Evolutionary conservation across 2,329 filamentous ascomycete species (phyloP).

Genomic region (Monascus ruber): DNA sequence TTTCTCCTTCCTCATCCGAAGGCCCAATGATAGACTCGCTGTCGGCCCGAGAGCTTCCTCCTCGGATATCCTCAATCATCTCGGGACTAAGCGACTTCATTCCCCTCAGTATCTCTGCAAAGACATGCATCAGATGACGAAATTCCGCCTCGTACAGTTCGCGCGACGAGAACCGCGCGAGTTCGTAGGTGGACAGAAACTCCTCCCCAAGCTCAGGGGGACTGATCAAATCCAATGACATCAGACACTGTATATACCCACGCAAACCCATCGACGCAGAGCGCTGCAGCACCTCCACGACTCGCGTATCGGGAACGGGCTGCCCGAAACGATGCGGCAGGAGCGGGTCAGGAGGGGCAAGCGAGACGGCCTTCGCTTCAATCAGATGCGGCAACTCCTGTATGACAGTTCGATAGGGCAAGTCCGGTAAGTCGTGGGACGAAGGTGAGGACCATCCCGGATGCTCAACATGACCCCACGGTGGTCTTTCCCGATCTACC

Average conservation of each 20-base stretch:
- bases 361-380: slow-evolving; percentile 82
- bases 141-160: slow-evolving; percentile 62
- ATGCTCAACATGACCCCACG: slow-evolving; percentile 78
- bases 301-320: slow-evolving; percentile 49
- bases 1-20: slow-evolving; percentile 29
- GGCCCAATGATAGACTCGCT: slow-evolving; percentile 26
- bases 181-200: slow-evolving; percentile 71
- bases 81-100: slow-evolving; percentile 56
- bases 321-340: slow-evolving; percentile 26
- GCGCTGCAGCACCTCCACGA: slow-evolving; percentile 61
- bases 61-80: slow-evolving; percentile 34
- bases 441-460: slow-evolving; percentile 78
- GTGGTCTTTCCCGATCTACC: slow-evolving; percentile 37
- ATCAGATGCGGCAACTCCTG: slow-evolving; percentile 78
- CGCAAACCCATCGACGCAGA: slow-evolving; percentile 61
- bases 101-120: slow-evolving; percentile 64
- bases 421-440: slow-evolving; percentile 59
- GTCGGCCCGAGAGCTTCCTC: slow-evolving; percentile 11
- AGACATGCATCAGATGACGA: slow-evolving; percentile 67
- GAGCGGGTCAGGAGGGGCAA: slow-evolving; percentile 53
- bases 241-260: slow-evolving; percentile 65
- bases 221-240: slow-evolving; percentile 52
- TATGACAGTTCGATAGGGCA: slow-evolving; percentile 76
- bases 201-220: slow-evolving; percentile 37
- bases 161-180: slow-evolving; percentile 65